Conservation (phyloP, 495 filamentous ascomycete genomes). For the Cercophora samala region DNA sequence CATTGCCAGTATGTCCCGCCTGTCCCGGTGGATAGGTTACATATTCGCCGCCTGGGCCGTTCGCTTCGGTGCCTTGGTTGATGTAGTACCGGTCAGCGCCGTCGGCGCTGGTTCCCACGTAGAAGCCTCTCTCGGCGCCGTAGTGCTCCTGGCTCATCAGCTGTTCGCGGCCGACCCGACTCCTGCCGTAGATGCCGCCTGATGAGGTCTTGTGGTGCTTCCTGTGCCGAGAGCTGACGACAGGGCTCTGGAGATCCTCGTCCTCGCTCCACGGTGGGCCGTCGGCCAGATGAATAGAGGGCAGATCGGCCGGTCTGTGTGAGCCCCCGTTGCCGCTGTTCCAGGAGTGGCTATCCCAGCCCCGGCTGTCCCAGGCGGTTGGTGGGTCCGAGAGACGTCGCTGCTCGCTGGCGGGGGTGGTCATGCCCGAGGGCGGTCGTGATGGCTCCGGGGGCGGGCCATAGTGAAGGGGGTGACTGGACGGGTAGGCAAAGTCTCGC, state of each 20-base stretch:
- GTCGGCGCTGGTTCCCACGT: slow-evolving; percentile 64
- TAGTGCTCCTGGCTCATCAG: slow-evolving; percentile 36
- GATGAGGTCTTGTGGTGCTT: slow-evolving; percentile 70
- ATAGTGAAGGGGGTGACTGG: slow-evolving; percentile 84
- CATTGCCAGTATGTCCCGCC: slow-evolving; percentile 49
- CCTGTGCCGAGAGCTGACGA: slow-evolving; percentile 71
- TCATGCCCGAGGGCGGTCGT: slow-evolving; percentile 64
- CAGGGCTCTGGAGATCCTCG: slow-evolving; percentile 89
- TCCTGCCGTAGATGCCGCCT: slow-evolving; percentile 46
- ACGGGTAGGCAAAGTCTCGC: slow-evolving; percentile 91
- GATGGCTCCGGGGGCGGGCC: slow-evolving; percentile 79
- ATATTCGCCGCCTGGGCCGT: slow-evolving; percentile 74
- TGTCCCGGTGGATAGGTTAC: slow-evolving; percentile 72
- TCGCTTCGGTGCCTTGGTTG: slow-evolving; percentile 62
- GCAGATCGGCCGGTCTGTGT: slow-evolving; percentile 60
- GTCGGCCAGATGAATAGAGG: slow-evolving; percentile 82
- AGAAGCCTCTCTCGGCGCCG: slow-evolving; percentile 59
- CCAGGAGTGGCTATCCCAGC: slow-evolving; percentile 50
- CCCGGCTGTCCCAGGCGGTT: slow-evolving; percentile 55
- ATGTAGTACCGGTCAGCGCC: slow-evolving; percentile 77
- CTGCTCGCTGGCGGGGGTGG: slow-evolving; percentile 80
- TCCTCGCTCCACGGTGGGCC: slow-evolving; percentile 97
- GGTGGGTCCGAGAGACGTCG: slow-evolving; percentile 80
- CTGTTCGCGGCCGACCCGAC: slow-evolving; percentile 33
- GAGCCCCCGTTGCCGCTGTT: slow-evolving; percentile 34